Conservation (phyloP, 2,329 filamentous ascomycete genomes). For the Colletotrichum siamense region DNA sequence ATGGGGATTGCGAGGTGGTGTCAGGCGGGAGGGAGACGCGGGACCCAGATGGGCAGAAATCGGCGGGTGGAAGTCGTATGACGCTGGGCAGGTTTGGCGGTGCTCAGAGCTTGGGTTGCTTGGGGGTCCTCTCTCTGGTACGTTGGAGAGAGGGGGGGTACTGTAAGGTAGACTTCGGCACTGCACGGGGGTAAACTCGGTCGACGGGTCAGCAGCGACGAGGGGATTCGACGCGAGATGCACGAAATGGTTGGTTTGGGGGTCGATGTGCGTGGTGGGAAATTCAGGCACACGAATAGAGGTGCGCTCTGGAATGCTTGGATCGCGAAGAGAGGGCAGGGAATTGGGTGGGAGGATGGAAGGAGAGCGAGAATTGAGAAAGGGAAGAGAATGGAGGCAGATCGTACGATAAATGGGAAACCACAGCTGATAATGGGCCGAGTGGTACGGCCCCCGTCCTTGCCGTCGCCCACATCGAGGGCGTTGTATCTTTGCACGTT, state of each 20-base stretch:
- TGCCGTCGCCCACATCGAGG: background rate
- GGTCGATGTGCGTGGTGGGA: background rate
- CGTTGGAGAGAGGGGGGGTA: background rate
- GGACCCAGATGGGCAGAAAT: slow-evolving; percentile 8
- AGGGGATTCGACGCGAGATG: background rate
- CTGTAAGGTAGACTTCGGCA: background rate
- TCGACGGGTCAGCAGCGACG: background rate
- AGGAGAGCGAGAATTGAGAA: slow-evolving; percentile 4
- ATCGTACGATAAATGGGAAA: slow-evolving; percentile 26
- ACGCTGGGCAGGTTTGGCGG: slow-evolving; percentile 11
- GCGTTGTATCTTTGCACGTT: background rate
- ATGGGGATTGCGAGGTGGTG: slow-evolving; percentile 8
- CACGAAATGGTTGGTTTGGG: background rate
- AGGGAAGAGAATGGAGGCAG: slow-evolving; percentile 11
- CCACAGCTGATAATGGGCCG: slow-evolving; percentile 18
- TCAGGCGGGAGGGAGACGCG: slow-evolving; percentile 4
- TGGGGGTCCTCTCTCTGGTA: background rate
- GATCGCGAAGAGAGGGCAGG: background rate
- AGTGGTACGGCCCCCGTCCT: slow-evolving; percentile 6
- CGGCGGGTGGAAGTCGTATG: slow-evolving; percentile 11
- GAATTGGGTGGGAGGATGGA: background rate
- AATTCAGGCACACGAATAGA: background rate
- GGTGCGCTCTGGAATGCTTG: background rate
- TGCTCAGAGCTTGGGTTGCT: background rate
- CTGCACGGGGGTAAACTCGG: background rate